Conservation (phyloP, 202 grass and related monocot species). For the Tripidium arundinaceum region DNA sequence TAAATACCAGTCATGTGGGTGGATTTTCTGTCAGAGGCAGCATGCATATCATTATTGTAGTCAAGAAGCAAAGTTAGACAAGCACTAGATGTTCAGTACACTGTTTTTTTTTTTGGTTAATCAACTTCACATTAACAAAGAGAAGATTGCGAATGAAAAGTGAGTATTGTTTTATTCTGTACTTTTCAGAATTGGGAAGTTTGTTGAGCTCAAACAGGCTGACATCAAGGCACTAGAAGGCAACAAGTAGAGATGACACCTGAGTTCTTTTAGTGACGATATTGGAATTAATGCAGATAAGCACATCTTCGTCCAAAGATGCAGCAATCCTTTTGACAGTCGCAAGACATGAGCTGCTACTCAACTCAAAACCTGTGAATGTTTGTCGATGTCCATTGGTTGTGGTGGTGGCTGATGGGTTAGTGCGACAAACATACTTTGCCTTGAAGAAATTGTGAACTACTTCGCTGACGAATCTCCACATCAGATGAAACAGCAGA, state of each 20-base stretch:
- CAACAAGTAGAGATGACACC: conserved; percentile 25
- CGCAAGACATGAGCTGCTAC: neutral
- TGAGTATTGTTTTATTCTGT: conserved; percentile 16
- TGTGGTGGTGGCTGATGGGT: neutral
- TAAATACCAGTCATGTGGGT: neutral
- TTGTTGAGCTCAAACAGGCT: conserved; percentile 79
- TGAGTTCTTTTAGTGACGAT: neutral
- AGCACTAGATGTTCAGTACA: neutral
- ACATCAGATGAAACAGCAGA: neutral
- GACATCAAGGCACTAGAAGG: conserved; percentile 77
- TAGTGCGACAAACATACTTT: neutral
- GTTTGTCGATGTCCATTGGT: neutral
- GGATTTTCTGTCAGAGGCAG: neutral
- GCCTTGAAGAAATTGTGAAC: conserved; percentile 1
- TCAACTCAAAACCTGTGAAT: neutral
- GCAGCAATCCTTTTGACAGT: neutral
- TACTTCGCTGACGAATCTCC: neutral
- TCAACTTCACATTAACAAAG: neutral
- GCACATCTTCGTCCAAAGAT: neutral
- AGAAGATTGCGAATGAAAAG: neutral
- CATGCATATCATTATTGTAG: neutral
- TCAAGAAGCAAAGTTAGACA: neutral
- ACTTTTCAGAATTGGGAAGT: conserved; percentile 59
- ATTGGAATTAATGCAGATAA: neutral
- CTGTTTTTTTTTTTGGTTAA: conserved; percentile 9